These are phyloP conservation scores for Teratosphaeria nubilosa DNA, from an alignment of 2,329 filamentous ascomycete genomes.

Conservation along the genomic window DNA sequence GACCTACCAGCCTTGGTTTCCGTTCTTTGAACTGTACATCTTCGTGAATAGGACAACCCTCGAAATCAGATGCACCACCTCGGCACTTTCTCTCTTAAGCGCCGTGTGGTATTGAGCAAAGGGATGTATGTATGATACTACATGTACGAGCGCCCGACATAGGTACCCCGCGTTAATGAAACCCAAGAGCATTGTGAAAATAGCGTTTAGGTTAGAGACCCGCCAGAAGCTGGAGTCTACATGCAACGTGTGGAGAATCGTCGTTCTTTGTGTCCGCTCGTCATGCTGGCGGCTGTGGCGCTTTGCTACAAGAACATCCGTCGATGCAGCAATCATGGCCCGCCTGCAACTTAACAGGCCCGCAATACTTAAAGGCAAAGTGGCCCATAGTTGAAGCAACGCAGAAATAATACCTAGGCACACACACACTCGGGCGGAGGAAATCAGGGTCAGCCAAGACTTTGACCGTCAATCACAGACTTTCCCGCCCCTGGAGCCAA, in stretches of 20 bases:
- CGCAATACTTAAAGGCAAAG: not conserved
- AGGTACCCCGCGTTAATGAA: not conserved
- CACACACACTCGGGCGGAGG: too few relatives aligned
- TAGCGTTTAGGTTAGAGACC: not conserved
- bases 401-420: too few relatives aligned
- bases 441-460: not conserved
- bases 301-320: not conserved
- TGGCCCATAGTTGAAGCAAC: not conserved
- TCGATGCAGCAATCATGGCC: not conserved
- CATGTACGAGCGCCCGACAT: not conserved
- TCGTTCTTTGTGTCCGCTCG: not conserved
- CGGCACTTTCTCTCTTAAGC: too few relatives aligned
- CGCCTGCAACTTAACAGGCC: not conserved
- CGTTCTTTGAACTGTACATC: too few relatives aligned
- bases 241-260: not conserved
- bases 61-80: too few relatives aligned
- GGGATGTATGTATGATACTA: not conserved
- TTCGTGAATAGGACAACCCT: too few relatives aligned
- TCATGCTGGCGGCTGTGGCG: not conserved
- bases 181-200: not conserved
- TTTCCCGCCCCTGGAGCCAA: not conserved
- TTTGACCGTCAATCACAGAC: not conserved
- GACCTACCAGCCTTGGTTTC: too few relatives aligned
- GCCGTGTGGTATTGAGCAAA: not conserved
- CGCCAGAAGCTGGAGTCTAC: not conserved